phyloP scores from a whole-genome alignment of 129 eudicot species.

The Glebionis coronaria region DNA sequence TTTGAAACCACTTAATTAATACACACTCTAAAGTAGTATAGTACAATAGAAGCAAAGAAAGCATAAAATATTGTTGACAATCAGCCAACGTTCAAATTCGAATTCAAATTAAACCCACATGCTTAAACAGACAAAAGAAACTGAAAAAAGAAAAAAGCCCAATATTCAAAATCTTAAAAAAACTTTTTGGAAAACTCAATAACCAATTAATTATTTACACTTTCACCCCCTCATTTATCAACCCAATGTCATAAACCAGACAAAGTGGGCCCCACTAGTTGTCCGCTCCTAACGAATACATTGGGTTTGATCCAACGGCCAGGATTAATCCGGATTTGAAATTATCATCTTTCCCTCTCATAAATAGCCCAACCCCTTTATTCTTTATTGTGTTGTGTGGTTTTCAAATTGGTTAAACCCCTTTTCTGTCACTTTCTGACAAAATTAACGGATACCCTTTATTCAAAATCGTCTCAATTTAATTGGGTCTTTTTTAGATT shows the following conservation, averaged over 20 bases:
- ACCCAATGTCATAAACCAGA: slow-evolving; percentile 33
- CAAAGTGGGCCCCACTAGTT: slow-evolving; percentile 48
- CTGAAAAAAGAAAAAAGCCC: slow-evolving; percentile 28
- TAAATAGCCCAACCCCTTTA: slow-evolving; percentile 16
- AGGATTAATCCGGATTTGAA: slow-evolving; percentile 52
- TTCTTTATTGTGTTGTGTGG: slow-evolving; percentile 15
- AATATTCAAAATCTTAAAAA: slow-evolving; percentile 32
- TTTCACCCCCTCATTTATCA: slow-evolving; percentile 1
- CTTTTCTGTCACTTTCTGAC: slow-evolving; percentile 17
- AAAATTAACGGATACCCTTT: slow-evolving; percentile 28
- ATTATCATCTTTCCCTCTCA: slow-evolving; percentile 50
- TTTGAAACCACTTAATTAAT: too few species aligned
- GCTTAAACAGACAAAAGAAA: slow-evolving; percentile 18
- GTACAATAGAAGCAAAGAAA: slow-evolving; percentile 28
- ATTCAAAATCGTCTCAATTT: slow-evolving; percentile 24
- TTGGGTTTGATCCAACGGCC: slow-evolving; percentile 49
- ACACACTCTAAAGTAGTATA: slow-evolving; percentile 16
- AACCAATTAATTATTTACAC: slow-evolving; percentile 13
- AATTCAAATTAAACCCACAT: slow-evolving; percentile 57
- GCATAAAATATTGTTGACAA: slow-evolving; percentile 28
- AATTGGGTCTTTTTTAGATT: neutral
- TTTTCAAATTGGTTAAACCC: slow-evolving; percentile 34
- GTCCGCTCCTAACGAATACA: slow-evolving; percentile 94
- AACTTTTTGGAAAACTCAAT: slow-evolving; percentile 27
- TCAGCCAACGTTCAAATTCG: slow-evolving; percentile 56